Conservation (phyloP, 768 basidiomycete species). For the Auricularia sp. region DNA sequence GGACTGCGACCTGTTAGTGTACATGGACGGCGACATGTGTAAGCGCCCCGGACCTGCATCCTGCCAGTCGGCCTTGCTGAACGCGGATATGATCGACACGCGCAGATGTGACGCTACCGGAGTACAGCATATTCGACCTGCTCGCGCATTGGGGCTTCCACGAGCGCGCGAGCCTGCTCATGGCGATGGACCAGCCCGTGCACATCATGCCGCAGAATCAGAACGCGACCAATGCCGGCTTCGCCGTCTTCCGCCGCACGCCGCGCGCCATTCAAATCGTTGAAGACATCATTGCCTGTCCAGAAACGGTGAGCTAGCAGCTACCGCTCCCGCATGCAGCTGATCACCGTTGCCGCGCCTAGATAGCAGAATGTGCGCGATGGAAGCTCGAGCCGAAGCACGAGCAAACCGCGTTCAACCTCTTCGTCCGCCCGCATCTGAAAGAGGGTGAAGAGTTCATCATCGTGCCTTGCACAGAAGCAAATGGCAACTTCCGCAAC, state of each 20-base stretch:
- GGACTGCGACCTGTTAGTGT: background rate
- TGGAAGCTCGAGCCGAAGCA: background rate
- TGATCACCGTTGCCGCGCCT: too few species aligned
- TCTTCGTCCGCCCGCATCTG: background rate
- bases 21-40: background rate
- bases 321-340: background rate
- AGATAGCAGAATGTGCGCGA: background rate
- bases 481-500: background rate
- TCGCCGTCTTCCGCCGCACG: background rate
- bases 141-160: background rate
- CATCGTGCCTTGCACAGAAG: background rate
- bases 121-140: background rate
- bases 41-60: background rate
- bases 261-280: background rate
- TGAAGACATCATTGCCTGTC: background rate
- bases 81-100: background rate
- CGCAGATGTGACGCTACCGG: background rate
- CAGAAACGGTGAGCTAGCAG: background rate
- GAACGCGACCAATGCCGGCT: constrained; percentile 1
- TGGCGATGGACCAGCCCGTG: background rate
- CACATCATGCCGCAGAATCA: background rate
- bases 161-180: background rate
- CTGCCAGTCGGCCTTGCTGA: background rate
- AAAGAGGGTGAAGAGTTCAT: background rate
- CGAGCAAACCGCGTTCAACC: constrained; percentile 1